These are phyloP conservation scores for Alternaria triticina DNA, from an alignment of 2,329 filamentous ascomycete species.

Conservation along the genomic window DNA sequence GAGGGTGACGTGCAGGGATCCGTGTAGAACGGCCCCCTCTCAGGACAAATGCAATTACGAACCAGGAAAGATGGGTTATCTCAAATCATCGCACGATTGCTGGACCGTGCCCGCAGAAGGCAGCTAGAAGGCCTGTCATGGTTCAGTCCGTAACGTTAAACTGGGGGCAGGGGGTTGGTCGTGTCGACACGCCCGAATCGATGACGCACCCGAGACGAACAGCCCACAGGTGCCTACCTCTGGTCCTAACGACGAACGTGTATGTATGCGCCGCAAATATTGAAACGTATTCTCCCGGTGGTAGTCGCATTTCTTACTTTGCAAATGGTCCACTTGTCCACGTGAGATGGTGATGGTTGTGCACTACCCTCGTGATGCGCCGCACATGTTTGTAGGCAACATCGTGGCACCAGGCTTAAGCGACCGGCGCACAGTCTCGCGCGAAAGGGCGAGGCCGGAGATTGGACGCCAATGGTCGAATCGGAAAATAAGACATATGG, in stretches of 20 bases:
- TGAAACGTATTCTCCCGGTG: constrained; percentile 11
- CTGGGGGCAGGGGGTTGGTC: neutral
- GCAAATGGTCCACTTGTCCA: neutral
- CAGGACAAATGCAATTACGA: neutral
- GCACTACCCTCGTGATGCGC: constrained; percentile 3
- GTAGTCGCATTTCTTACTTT: neutral
- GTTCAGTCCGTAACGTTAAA: neutral
- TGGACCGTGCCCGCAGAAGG: neutral
- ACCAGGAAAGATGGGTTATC: neutral
- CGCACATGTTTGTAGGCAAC: neutral
- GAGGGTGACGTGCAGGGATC: neutral
- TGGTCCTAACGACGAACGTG: neutral
- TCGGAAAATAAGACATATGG: constrained; percentile 16
- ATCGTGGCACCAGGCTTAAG: neutral
- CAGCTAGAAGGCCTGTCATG: constrained; percentile 1
- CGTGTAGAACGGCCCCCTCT: neutral
- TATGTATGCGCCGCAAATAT: neutral
- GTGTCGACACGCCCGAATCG: neutral
- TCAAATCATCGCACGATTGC: neutral
- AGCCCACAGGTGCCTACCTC: neutral
- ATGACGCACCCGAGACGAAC: neutral
- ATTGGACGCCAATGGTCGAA: constrained; percentile 13
- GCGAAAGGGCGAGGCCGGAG: constrained; percentile 13
- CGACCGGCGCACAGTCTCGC: constrained; percentile 21
- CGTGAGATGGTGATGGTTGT: constrained; percentile 1